These are phyloP conservation scores for Epichloe hybrida DNA, from an alignment of 2,329 filamentous ascomycete genomes.

Conservation along the genomic window DNA sequence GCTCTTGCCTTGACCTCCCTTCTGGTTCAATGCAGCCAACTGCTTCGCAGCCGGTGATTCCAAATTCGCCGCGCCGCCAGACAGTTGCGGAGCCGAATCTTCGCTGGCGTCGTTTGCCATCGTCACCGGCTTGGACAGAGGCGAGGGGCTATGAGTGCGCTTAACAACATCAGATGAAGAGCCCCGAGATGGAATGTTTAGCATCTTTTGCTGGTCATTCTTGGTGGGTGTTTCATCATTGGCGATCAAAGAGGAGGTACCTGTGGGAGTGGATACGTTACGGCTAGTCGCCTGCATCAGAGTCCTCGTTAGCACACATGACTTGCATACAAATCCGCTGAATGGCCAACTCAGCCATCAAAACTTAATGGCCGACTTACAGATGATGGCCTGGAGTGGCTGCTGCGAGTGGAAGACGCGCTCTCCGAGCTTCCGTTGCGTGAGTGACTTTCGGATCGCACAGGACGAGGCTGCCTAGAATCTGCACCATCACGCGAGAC, in stretches of 20 bases:
- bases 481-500: constrained; percentile 11
- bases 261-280: constrained; percentile 37
- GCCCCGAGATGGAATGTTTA: constrained; percentile 46
- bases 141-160: constrained; percentile 53
- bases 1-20: constrained; percentile 62
- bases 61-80: constrained; percentile 23
- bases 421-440: constrained; percentile 53
- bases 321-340: constrained; percentile 20
- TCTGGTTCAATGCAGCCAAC: constrained; percentile 75
- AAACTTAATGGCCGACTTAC: constrained; percentile 35
- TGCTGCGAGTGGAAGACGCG: constrained; percentile 42
- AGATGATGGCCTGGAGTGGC: constrained; percentile 47
- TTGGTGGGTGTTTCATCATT: constrained; percentile 33
- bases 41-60: constrained; percentile 70
- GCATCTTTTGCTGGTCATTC: constrained; percentile 39
- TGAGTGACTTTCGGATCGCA: constrained; percentile 18
- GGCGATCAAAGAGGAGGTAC: constrained; percentile 36
- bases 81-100: constrained; percentile 24
- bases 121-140: constrained; percentile 56
- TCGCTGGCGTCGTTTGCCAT: constrained; percentile 42
- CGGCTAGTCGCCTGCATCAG: constrained; percentile 45
- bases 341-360: constrained; percentile 23
- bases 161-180: constrained; percentile 55
- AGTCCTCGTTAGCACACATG: constrained; percentile 34
- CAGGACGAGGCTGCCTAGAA: constrained; percentile 24